Base-by-base conservation (phyloP, 352 stramenopile species). In the Phytophthora megakarya region DNA sequence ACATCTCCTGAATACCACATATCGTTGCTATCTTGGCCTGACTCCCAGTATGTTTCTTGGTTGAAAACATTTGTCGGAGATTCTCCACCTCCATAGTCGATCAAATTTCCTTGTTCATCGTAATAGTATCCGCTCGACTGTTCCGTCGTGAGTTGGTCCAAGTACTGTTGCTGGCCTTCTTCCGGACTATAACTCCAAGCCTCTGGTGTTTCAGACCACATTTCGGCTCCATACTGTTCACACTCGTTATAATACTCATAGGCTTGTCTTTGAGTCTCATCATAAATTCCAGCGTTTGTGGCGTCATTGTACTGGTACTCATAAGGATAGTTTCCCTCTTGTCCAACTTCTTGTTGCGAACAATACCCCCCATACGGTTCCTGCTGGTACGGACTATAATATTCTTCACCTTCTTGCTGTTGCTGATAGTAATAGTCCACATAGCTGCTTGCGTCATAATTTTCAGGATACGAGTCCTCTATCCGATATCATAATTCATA, bases 41-140 rank as follows among this genome's bases (percentile, higher is more conserved):
- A 70, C 23, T 83, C 59, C 74, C 78, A 86, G 25, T 89, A 89
- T 2, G 66, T 40, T 43, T 84, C 73, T 25, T 87, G 71, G 18
- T 65, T 72, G 47, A 89, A 86, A 1, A 69, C 65, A 35, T 54
- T 65, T 4, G 48, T 64, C 2, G 56, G 47, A 1, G 53, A 70
- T 28, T 60, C 58, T 22, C 47, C 40, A 28, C 49, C 60, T 19
- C 43, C 63, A 49, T 76, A 60, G 4, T 52, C 39, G 12, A 65
- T 51, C 12, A 65, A 48, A n/a, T 73, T 65, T 5, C 59, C 65
- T 35, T 56, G 23, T 23, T 69, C 56, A 46, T 75, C 61, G 50
- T 70, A 72, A 30, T 75, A 70, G 33, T 75, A 72, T 1, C 56
- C 62, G n/a, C 22, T 35, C 1, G 46, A 40, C 25, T 73, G 65